Evolutionary conservation across 2,329 filamentous ascomycete species (phyloP).

Genomic region (Penicillium sp.): DNA sequence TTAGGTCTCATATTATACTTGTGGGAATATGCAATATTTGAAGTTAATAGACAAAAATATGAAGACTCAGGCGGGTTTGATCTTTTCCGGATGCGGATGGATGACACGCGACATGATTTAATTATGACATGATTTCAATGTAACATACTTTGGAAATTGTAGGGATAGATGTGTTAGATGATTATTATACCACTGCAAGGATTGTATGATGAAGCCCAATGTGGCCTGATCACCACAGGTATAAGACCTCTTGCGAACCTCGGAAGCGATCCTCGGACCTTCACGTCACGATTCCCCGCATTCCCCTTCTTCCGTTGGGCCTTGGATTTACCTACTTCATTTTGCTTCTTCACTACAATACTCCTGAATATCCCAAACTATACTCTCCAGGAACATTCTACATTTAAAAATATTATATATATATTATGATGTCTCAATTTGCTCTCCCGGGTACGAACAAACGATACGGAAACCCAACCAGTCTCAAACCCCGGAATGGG

Average conservation of each 20-base stretch:
- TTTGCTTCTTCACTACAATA: background rate
- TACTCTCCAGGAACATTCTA: background rate
- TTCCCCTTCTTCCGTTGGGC: background rate
- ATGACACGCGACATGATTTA: background rate
- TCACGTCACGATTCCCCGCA: constrained; percentile 5
- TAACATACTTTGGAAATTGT: background rate
- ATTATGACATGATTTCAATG: background rate
- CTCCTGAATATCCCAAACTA: background rate
- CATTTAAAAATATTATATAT: background rate
- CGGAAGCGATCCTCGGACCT: background rate
- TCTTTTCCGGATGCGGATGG: background rate
- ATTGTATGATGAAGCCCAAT: background rate
- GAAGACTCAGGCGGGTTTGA: background rate
- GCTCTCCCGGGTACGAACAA: constrained; percentile 18
- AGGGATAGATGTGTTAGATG: no score
- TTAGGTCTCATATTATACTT: background rate
- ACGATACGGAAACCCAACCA: constrained; percentile 8
- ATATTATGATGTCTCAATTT: constrained; percentile 19
- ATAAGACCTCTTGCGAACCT: background rate
- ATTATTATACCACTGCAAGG: background rate
- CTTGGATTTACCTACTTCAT: background rate
- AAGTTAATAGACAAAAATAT: background rate
- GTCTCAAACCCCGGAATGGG: constrained; percentile 14
- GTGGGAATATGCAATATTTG: background rate
- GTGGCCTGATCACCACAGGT: background rate